A percentile compares a stretch with the other conserved stretches of the same genome.
phyloP scores from a whole-genome alignment of 257 asterid species.

The Nicotiana obtusifolia region DNA sequence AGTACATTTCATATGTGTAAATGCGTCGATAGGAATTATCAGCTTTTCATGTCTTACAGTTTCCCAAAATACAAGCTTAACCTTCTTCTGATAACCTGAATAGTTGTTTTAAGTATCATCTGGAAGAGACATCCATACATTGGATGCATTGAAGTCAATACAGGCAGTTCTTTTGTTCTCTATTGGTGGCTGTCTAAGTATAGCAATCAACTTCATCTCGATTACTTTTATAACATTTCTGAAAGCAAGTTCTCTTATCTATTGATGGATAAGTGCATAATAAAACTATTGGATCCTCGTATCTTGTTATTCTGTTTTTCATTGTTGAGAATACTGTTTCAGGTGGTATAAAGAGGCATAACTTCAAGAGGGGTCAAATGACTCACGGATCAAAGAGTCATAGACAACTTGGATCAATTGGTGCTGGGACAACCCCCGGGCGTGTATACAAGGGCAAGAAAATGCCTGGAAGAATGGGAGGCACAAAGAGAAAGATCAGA shows the following conservation, averaged over 20 bases:
- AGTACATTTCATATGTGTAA: background rate
- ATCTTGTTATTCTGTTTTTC: background rate
- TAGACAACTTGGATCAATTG: conserved; percentile 85
- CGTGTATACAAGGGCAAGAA: conserved; percentile 89
- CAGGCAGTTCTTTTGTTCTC: background rate
- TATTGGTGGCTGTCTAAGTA: background rate
- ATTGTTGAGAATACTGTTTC: conserved; percentile 1
- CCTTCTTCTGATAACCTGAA: background rate
- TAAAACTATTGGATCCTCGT: background rate
- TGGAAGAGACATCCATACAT: background rate
- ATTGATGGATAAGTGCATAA: background rate
- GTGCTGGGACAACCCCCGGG: conserved; percentile 98
- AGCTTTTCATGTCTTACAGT: background rate
- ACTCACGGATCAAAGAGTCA: conserved; percentile 97
- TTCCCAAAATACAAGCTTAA: background rate
- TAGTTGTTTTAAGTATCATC: background rate
- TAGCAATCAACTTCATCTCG: background rate
- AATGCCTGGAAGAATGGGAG: conserved; percentile 99
- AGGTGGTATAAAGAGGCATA: conserved; percentile 96
- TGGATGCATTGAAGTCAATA: background rate
- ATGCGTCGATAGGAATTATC: background rate
- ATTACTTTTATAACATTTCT: background rate
- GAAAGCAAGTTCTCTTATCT: background rate
- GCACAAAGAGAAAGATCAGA: conserved; percentile 71
- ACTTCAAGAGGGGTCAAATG: conserved; percentile 93